Evolutionary conservation across 2,329 filamentous ascomycete genomes (phyloP), one percentile per base, ranked within the genome.

Genomic region (Botrytis elliptica): DNA sequence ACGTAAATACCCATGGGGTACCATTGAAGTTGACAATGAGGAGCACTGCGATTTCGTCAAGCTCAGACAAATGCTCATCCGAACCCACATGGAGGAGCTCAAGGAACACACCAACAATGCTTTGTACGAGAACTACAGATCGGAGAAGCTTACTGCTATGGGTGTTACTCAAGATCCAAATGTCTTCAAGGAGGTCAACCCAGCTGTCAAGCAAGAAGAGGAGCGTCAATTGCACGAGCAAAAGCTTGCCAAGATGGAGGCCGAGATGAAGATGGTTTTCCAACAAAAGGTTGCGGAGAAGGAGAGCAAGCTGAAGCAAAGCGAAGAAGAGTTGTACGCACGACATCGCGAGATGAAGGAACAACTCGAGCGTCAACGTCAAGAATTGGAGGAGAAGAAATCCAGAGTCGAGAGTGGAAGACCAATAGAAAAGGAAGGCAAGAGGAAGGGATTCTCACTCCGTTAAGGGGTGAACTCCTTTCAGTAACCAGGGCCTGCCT

Each of bases 231-330:
- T 99, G 79, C 96, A 99, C 89, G 96, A 99, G 86, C 95, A 98
- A 89, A 99, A 99, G 89, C 93, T 99, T 80, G 94, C 95, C 84
- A 99, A 99, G 93, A 99, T 99, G 96, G 96, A 99, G 85, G 91
- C 94, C 82, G 96, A 99, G 85, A 99, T 99, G 96, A 99, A 99
- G 93, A 97, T 98, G 93, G 96, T 99, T 79, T 99, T 99, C 94
- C 96, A 98, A 85, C 96, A 99, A 84, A 99, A 99, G 92, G 96
- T 99, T 46, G 91, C 94, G 78, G 96, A 99, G 85, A 99, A 99
- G 88, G 96, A 99, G 86, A 97, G 94, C 90, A 99, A 99, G 87
- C 88, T 99, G 83, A 97, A 97, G 87, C 96, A 98, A 87, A 97
- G 94, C 88, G 96, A 99, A 85, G 96, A 99, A 84, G 96, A 99